Evolutionary conservation across 1,139 yeast genomes (phyloP), one percentile per base, ranked within the genome.

Genomic region (Candida mesenterica): DNA sequence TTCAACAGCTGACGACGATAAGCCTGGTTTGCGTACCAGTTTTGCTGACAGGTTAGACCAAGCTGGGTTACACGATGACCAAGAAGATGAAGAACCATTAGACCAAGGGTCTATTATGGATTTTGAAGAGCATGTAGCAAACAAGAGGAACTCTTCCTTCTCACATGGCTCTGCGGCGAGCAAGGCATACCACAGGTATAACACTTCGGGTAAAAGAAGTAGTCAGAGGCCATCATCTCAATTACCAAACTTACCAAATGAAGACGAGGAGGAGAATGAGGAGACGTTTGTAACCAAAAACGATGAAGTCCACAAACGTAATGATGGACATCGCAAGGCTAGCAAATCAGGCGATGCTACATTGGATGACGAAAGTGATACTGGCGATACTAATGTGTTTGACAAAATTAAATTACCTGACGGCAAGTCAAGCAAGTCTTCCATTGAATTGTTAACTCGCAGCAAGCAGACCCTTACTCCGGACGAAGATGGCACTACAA

Each of bases 321-420:
- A 50, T 22, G 37, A 33, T 45, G 30, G 18, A 48, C 34, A 26
- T 20, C 27, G 32, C 13, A 24, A 31, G 15, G 23, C 39, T n/a
- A 26, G 25, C 24, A 40, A 38, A 20, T 28, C 40, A 6, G 33
- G 19, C 13, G 26, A 24, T 4, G 28, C 35, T 15, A 32, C 37
- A 4, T 25, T 38, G 27, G 49, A 47, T 22, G 46, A 46, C 8
- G 54, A 52, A 7, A 50, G 44, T 6, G 54, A 49, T 9, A 50
- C 44, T 14, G 53, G 50, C 5, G 56, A 48, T 13, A 57, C 57
- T 27, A 63, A 62, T 19, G 61, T 67, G 10, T 71, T 70, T 47
- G 75, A 68, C 32, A 63, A 64, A 40, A 71, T 71, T 43, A 70
- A 69, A 47, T 55, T 71, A 40, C 77, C 77, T 6, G 61, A 64